Evolutionary conservation across 192 early-diverging fungal genomes (phyloP).

Genomic region (Spinellus fusiger): DNA sequence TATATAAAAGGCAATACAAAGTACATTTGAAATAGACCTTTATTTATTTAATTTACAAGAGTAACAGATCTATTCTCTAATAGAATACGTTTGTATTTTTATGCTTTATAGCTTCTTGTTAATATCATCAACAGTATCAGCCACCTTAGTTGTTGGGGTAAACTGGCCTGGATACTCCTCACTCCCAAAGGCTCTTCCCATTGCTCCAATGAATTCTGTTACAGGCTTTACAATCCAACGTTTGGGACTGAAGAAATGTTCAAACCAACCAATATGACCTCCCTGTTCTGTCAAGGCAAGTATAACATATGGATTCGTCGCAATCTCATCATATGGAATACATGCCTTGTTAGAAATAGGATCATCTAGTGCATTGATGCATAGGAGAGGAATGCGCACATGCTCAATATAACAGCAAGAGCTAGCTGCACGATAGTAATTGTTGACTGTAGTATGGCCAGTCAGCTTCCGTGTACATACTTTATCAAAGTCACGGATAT

Average conservation of each 20-base stretch:
- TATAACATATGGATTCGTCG: constrained; percentile 71
- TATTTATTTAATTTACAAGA: too few relatives aligned
- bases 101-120: too few relatives aligned
- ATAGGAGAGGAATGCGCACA: constrained; percentile 76
- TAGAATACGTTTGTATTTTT: too few relatives aligned
- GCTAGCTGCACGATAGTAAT: constrained; percentile 72
- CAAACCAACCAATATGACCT: constrained; percentile 88
- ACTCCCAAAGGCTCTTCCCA: constrained; percentile 9
- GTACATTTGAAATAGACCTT: too few relatives aligned
- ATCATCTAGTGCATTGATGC: constrained; percentile 83
- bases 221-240: constrained; percentile 65
- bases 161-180: background rate
- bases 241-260: constrained; percentile 38
- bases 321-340: constrained; percentile 68
- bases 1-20: too few relatives aligned
- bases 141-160: background rate
- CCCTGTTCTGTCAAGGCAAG: constrained; percentile 76
- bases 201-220: constrained; percentile 60
- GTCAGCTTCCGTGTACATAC: constrained; percentile 63
- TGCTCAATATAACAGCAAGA: constrained; percentile 51
- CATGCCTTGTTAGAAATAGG: constrained; percentile 68
- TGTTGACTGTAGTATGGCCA: constrained; percentile 75
- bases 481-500: constrained; percentile 83
- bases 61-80: too few relatives aligned
- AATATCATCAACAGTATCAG: background rate